Conservation (phyloP, 345 rosid species). For the Garcia nutans region DNA sequence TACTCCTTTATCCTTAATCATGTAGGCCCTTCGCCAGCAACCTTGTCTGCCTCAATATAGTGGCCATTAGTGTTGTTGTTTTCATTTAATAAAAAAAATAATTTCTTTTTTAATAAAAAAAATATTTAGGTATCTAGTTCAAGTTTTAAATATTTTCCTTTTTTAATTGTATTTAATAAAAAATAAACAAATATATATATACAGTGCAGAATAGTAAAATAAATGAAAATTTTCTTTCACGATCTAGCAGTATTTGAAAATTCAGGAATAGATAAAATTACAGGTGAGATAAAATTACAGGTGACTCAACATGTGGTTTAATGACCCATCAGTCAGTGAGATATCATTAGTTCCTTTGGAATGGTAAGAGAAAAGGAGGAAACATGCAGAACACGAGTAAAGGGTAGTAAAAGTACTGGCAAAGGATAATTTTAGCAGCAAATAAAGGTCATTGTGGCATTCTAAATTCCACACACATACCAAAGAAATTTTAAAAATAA, state of each 20-base stretch:
- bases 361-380: neutral
- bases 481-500: neutral
- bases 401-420: constrained; percentile 4
- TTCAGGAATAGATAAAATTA: constrained; percentile 7
- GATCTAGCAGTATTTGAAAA: neutral
- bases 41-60: constrained; percentile 23
- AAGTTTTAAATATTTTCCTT: too few species aligned
- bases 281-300: constrained; percentile 3
- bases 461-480: constrained; percentile 1
- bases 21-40: constrained; percentile 18
- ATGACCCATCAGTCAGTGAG: constrained; percentile 10
- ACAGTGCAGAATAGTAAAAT: too few species aligned
- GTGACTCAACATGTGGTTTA: constrained; percentile 17
- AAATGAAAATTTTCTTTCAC: too few species aligned
- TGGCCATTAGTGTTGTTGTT: too few species aligned
- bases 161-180: too few species aligned
- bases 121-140: neutral
- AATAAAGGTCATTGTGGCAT: constrained; percentile 11
- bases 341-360: neutral
- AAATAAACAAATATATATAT: neutral
- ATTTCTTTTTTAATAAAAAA: too few species aligned
- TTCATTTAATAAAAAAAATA: too few species aligned
- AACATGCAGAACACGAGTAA: constrained; percentile 8
- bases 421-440: constrained; percentile 1
- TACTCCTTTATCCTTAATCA: constrained; percentile 14